Conservation (phyloP, 2,329 filamentous ascomycete genomes). For the Aspergillus caelatus region DNA sequence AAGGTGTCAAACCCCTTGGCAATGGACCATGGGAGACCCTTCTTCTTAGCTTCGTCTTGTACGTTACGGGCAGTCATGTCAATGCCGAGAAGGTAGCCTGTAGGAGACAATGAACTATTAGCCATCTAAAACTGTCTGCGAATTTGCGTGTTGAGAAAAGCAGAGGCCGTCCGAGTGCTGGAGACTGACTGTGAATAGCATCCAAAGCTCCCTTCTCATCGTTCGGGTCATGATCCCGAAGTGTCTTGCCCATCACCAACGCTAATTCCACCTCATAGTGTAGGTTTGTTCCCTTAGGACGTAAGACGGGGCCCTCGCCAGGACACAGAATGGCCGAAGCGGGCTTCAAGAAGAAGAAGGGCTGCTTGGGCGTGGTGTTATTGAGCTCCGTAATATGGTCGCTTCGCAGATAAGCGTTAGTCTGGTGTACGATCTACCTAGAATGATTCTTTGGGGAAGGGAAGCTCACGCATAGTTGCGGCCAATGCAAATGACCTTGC, state of each 20-base stretch:
- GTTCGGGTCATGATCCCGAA: slow-evolving; percentile 74
- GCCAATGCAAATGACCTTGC: slow-evolving; percentile 89
- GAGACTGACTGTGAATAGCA: slow-evolving; percentile 70
- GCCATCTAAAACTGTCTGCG: neutral
- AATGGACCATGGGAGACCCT: slow-evolving; percentile 93
- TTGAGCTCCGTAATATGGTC: slow-evolving; percentile 94
- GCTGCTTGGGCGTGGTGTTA: slow-evolving; percentile 84
- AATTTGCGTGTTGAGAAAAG: too few species aligned
- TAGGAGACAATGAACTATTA: slow-evolving; percentile 9
- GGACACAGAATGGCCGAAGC: slow-evolving; percentile 82
- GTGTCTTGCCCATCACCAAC: slow-evolving; percentile 78
- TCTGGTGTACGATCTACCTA: neutral
- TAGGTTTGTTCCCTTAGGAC: slow-evolving; percentile 79
- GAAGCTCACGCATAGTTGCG: slow-evolving; percentile 86
- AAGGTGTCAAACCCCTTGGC: slow-evolving; percentile 99
- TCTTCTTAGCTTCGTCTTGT: slow-evolving; percentile 96
- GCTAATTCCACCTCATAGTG: slow-evolving; percentile 97
- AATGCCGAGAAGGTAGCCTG: slow-evolving; percentile 86
- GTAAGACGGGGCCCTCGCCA: slow-evolving; percentile 75
- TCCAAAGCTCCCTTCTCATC: slow-evolving; percentile 77
- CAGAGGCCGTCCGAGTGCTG: too few species aligned
- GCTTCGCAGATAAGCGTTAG: slow-evolving; percentile 48
- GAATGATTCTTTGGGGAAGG: slow-evolving; percentile 4
- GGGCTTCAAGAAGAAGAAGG: slow-evolving; percentile 99
- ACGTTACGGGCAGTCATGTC: slow-evolving; percentile 97